Percentiles rank a stretch among this genome's conserved stretches.
These are phyloP conservation scores for Clavaria fumosa DNA, from an alignment of 768 basidiomycete genomes.

Conservation along the genomic window DNA sequence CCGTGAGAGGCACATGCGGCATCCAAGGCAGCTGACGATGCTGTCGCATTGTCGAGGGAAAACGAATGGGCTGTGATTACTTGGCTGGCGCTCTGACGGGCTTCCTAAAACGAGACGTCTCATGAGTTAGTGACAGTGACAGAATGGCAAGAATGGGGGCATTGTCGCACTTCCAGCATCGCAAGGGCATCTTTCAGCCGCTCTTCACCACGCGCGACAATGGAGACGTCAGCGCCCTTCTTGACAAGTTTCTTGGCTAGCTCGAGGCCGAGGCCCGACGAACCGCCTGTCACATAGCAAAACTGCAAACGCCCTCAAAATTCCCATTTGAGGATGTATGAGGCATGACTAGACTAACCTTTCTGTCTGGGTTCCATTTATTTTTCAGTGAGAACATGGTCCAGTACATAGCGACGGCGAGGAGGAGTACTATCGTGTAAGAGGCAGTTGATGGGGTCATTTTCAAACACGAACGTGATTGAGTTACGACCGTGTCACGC, in stretches of 20 bases:
- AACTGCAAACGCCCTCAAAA: conserved; percentile 40
- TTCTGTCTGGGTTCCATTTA: conserved; percentile 30
- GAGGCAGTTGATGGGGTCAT: too few relatives aligned
- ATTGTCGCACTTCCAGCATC: conserved; percentile 34
- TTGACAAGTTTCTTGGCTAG: conserved; percentile 44
- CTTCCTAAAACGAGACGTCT: conserved; percentile 19
- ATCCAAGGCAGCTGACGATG: conserved; percentile 37
- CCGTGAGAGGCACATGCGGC: conserved; percentile 30
- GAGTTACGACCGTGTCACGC: too few relatives aligned
- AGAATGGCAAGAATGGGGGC: background rate
- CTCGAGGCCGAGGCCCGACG: conserved; percentile 48
- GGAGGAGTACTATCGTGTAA: too few relatives aligned
- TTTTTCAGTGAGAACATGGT: conserved; percentile 18
- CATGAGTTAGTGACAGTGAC: background rate
- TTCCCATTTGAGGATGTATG: too few relatives aligned
- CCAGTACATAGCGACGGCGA: too few relatives aligned
- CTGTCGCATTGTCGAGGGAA: conserved; percentile 30
- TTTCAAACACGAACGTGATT: too few relatives aligned
- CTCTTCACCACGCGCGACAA: conserved; percentile 43
- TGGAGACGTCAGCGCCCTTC: conserved; percentile 52
- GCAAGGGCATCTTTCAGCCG: conserved; percentile 38
- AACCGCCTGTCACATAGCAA: conserved; percentile 63
- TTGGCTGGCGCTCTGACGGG: conserved; percentile 33
- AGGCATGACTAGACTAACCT: conserved; percentile 15
- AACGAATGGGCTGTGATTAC: conserved; percentile 41